Evolutionary conservation across 176 grass and related monocot genomes (phyloP).

Genomic region (Dendrocalamus sinicus): DNA sequence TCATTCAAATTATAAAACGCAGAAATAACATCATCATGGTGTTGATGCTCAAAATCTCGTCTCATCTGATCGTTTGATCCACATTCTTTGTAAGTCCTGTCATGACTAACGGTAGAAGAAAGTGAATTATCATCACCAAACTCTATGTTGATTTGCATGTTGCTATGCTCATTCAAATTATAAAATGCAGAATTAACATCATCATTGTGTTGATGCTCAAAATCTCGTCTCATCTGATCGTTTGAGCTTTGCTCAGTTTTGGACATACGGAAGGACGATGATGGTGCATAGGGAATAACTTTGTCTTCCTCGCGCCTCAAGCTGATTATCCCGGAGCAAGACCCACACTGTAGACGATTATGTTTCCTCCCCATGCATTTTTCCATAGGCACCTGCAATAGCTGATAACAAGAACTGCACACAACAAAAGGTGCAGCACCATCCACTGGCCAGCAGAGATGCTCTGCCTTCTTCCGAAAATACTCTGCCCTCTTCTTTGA

Average conservation of each 20-base stretch:
- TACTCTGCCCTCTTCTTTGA: conserved; percentile 59
- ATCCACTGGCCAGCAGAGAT: conserved; percentile 61
- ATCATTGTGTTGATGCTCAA: conserved; percentile 43
- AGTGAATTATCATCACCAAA: conserved; percentile 58
- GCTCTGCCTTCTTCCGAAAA: conserved; percentile 62
- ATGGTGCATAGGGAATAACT: conserved; percentile 15
- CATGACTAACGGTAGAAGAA: conserved; percentile 45
- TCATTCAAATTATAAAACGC: conserved; percentile 54
- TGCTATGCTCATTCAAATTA: conserved; percentile 54
- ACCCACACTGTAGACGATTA: conserved; percentile 63
- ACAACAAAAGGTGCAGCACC: conserved; percentile 81
- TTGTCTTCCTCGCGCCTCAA: conserved; percentile 51
- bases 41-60: conserved; percentile 52
- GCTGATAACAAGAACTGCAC: conserved; percentile 74
- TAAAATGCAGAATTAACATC: conserved; percentile 52
- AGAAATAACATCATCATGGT: conserved; percentile 47
- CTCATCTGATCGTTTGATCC: conserved; percentile 40
- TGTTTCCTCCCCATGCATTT: conserved; percentile 53
- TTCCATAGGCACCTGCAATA: conserved; percentile 72
- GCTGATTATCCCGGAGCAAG: conserved; percentile 62
- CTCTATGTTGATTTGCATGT: conserved; percentile 49
- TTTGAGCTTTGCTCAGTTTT: conserved; percentile 52
- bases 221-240: conserved; percentile 47
- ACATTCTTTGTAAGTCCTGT: conserved; percentile 47
- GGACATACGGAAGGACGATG: conserved; percentile 32